Evolutionary conservation across 2,329 filamentous ascomycete species (phyloP).

Genomic region (Talaromyces funiculosus): DNA sequence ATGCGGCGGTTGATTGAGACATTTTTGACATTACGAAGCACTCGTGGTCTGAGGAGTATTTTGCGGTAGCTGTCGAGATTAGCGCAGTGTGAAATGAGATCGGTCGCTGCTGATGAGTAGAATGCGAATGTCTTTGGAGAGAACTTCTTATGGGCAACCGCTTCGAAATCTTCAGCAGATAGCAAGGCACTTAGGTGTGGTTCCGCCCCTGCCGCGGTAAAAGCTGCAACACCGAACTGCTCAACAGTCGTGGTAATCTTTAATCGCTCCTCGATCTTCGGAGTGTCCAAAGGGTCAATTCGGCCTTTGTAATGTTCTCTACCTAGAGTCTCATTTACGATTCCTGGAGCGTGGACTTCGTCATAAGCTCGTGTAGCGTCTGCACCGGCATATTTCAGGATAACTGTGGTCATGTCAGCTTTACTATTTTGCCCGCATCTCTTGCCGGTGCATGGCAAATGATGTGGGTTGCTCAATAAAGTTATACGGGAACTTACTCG

Average conservation of each 20-base stretch:
- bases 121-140: constrained; percentile 7
- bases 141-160: constrained; percentile 4
- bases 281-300: constrained; percentile 1
- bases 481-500: neutral
- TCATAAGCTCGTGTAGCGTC: constrained; percentile 8
- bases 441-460: neutral
- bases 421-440: neutral
- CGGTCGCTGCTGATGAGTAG: constrained; percentile 11
- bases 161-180: constrained; percentile 4
- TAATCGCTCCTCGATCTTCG: neutral
- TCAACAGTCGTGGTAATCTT: neutral
- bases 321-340: neutral
- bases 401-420: neutral
- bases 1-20: constrained; percentile 1
- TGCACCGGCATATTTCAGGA: constrained; percentile 7
- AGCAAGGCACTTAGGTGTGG: constrained; percentile 2
- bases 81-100: constrained; percentile 7
- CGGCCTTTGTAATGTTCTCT: neutral
- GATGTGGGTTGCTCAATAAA: neutral
- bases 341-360: constrained; percentile 6
- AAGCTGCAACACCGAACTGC: neutral
- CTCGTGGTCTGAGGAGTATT: constrained; percentile 39
- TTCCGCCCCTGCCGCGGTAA: neutral
- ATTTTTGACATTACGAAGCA: constrained; percentile 35
- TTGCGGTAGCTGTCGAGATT: neutral